Evolutionary conservation across 2,329 filamentous ascomycete species (phyloP), one percentile per base, ranked within the genome.

Genomic region (Akanthomyces uredinophilus): DNA sequence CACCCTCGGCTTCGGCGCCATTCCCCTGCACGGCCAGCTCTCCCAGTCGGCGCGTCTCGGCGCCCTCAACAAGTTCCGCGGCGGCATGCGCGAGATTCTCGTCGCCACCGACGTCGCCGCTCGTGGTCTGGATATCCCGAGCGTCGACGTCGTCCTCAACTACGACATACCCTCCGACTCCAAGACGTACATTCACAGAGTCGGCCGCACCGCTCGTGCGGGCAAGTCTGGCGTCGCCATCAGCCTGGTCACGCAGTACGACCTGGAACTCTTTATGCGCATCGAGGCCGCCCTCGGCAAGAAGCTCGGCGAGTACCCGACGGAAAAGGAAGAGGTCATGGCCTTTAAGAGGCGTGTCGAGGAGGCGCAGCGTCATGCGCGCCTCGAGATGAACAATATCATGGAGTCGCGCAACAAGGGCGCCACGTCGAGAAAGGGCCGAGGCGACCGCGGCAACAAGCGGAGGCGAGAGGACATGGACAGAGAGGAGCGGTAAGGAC

Each of bases 91-190:
- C 47, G 87, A 96, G 66, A 94, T 99, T 44, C 84, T 99, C 4
- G 90, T 97, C 4, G 92, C 92, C 13, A 97, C 93, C 0, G 93
- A 97, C 73, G 91, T 97, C n/a, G 93, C 93, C 1, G 91, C 93
- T 1, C 87, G 93, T 72, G 94, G 93, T 81, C 81, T 97, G 7
- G 93, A 97, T 79, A 96, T 97, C 52, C 92, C 92, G 14, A 89
- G 86, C n/a, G 92, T 97, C 14, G 92, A 96, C 66, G 78, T 94
- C 0, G 91, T 97, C 2, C 74, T 96, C 66, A 96, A 96, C 76
- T 90, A 88, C 67, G 92, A 96, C 70, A 77, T 96, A 2, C 91
- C 92, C 0, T 84, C 87, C 32, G 91, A 96, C 74, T 90, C 86
- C 68, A 96, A 96, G 76, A 96, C 92, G 0, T 96, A 96, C 69